A percentile compares a stretch with the other conserved stretches of the same genome.
Conservation (phyloP, 192 early-diverging fungal species). For the Podila horticola region DNA sequence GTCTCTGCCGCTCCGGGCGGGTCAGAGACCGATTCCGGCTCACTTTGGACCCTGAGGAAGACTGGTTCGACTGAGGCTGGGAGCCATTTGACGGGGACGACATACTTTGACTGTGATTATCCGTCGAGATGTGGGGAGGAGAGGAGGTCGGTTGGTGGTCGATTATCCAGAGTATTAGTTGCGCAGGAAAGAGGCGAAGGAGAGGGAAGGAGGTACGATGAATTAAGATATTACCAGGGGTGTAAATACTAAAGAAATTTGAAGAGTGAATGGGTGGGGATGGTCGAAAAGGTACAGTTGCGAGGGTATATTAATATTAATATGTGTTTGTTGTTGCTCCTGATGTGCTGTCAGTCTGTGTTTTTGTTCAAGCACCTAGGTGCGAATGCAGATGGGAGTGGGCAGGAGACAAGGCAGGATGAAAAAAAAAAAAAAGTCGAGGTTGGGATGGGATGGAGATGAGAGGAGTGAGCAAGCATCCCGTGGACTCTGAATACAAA, state of each 20-base stretch:
- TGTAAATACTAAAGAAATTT: background rate
- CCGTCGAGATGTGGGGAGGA: too few species aligned
- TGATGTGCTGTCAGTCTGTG: background rate
- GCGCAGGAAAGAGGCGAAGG: background rate
- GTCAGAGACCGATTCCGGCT: constrained; percentile 54
- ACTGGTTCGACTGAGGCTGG: background rate
- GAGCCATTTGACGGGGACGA: background rate
- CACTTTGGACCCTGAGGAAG: constrained; percentile 16
- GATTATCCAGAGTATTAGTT: too few species aligned
- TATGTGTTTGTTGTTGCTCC: background rate
- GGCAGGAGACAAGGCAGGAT: too few species aligned
- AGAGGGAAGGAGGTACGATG: background rate
- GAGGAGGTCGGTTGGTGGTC: too few species aligned
- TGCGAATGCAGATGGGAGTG: too few species aligned
- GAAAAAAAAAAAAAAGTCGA: too few species aligned
- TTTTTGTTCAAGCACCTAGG: too few species aligned
- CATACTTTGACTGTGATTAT: too few species aligned
- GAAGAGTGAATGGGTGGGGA: background rate
- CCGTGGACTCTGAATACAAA: background rate
- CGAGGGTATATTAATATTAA: background rate
- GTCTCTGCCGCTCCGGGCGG: constrained; percentile 62
- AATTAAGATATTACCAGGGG: background rate
- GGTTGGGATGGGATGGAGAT: too few species aligned
- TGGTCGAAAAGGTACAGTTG: background rate
- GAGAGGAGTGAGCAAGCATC: background rate